These are phyloP conservation scores for Penicillium sp. DNA, from an alignment of 2,329 filamentous ascomycete species.

Conservation along the genomic window DNA sequence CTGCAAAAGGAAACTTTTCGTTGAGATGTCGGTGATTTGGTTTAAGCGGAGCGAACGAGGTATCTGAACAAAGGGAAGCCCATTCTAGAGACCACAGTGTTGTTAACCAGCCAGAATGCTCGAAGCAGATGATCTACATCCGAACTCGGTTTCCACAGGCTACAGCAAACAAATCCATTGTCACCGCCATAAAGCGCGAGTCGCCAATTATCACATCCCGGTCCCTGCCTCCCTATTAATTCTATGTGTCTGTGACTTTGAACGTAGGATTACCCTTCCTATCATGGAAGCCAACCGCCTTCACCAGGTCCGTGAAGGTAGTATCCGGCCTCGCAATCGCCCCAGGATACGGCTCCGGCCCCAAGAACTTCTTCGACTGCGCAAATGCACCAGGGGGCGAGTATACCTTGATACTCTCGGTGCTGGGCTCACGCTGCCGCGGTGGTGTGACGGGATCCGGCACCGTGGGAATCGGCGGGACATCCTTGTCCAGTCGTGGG, in stretches of 20 bases:
- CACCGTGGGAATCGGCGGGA: conserved; percentile 17
- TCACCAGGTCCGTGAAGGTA: conserved; percentile 40
- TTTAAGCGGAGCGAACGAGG: not conserved
- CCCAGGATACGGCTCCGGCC: conserved; percentile 27
- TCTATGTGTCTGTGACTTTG: conserved; percentile 21
- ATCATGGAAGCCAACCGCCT: conserved; percentile 36
- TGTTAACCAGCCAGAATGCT: conserved; percentile 1
- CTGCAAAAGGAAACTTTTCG: no score
- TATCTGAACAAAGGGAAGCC: conserved; percentile 5
- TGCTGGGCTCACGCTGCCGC: conserved; percentile 34
- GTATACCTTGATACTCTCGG: conserved; percentile 49
- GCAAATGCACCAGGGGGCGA: conserved; percentile 40
- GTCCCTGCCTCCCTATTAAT: not conserved
- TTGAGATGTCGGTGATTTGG: no score
- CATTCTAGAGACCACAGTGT: conserved; percentile 1
- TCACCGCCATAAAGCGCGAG: no score
- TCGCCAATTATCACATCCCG: no score
- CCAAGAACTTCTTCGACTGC: conserved; percentile 23
- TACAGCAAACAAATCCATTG: not conserved
- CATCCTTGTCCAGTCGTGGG: conserved; percentile 23
- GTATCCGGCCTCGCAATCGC: conserved; percentile 30
- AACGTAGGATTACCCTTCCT: conserved; percentile 29
- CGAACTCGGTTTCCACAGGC: not conserved
- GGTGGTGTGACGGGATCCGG: conserved; percentile 23
- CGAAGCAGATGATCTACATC: no score